These are phyloP conservation scores for Metschnikowia dekortorum DNA, from an alignment of 805 yeast species.

Conservation along the genomic window DNA sequence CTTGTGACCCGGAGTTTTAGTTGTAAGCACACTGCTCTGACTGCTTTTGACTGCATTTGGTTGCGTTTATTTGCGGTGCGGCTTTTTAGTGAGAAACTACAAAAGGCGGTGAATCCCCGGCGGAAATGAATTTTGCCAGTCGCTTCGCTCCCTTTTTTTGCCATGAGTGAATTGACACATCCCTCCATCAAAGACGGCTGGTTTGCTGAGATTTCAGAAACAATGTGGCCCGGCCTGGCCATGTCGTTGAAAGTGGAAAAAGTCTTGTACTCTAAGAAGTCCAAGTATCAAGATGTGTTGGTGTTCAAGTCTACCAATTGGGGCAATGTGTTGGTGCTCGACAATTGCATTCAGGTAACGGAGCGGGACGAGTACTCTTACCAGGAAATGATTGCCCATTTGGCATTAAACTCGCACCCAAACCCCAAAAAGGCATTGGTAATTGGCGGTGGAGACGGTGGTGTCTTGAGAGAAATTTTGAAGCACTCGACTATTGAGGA, in stretches of 20 bases:
- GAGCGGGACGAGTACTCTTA: slow-evolving; percentile 97
- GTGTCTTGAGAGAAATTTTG: slow-evolving; percentile 91
- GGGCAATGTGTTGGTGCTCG: slow-evolving; percentile 93
- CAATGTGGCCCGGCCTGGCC: slow-evolving; percentile 99
- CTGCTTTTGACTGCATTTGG: neutral
- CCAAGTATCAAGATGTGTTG: slow-evolving; percentile 88
- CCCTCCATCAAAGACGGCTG: slow-evolving; percentile 78
- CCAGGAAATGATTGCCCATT: slow-evolving; percentile 97
- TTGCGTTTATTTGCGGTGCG: neutral
- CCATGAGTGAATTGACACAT: slow-evolving; percentile 43
- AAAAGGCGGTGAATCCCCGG: neutral
- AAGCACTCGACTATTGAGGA: slow-evolving; percentile 84
- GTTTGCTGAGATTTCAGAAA: slow-evolving; percentile 92
- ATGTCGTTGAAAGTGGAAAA: slow-evolving; percentile 86
- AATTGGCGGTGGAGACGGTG: slow-evolving; percentile 99
- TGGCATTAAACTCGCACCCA: slow-evolving; percentile 89
- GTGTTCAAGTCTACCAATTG: slow-evolving; percentile 90
- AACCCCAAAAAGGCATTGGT: slow-evolving; percentile 91
- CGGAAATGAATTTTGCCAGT: too few relatives aligned
- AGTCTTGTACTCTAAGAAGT: slow-evolving; percentile 77
- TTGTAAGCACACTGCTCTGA: too few relatives aligned
- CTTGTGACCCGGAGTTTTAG: too few relatives aligned
- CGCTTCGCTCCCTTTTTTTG: neutral
- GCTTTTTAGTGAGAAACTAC: neutral
- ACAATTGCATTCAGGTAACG: slow-evolving; percentile 92